A percentile compares a stretch with the other conserved stretches of the same genome.
Conservation (phyloP, 306 rosid species). For the Arachis hypogaea region DNA sequence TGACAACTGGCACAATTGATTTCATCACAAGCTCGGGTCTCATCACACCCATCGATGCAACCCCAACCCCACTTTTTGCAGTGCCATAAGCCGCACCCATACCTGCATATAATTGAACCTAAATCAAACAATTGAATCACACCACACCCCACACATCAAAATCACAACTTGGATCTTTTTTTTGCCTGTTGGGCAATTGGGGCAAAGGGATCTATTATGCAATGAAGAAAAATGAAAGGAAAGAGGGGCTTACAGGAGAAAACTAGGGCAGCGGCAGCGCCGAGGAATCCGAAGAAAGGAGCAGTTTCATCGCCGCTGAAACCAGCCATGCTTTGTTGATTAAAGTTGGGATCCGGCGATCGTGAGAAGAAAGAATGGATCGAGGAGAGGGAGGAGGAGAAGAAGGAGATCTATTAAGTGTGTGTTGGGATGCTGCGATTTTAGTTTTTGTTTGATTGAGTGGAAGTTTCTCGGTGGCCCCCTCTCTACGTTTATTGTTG, state of each 20-base stretch:
- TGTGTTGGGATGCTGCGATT: background rate
- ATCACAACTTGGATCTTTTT: background rate
- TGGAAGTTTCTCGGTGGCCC: background rate
- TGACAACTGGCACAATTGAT: conserved; percentile 77
- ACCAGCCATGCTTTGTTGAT: conserved; percentile 33
- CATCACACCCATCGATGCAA: conserved; percentile 86
- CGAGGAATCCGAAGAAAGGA: conserved; percentile 70
- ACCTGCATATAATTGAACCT: conserved; percentile 31
- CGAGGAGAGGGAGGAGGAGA: background rate
- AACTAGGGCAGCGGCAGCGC: conserved; percentile 72
- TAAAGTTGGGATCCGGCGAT: background rate
- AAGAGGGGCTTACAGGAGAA: conserved; percentile 55
- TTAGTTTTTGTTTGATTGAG: background rate
- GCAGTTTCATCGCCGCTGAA: conserved; percentile 83
- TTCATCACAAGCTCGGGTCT: conserved; percentile 76
- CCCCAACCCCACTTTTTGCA: conserved; percentile 75
- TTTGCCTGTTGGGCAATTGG: background rate
- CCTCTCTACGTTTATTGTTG: background rate
- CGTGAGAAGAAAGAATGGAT: background rate
- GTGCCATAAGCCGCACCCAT: conserved; percentile 83
- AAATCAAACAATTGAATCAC: background rate
- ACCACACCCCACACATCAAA: background rate
- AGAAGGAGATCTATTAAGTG: background rate
- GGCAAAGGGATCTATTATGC: background rate
- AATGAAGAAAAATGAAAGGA: background rate